Base-by-base conservation (phyloP, 2,329 filamentous ascomycete genomes). In the Aspergillaceae sp. region DNA sequence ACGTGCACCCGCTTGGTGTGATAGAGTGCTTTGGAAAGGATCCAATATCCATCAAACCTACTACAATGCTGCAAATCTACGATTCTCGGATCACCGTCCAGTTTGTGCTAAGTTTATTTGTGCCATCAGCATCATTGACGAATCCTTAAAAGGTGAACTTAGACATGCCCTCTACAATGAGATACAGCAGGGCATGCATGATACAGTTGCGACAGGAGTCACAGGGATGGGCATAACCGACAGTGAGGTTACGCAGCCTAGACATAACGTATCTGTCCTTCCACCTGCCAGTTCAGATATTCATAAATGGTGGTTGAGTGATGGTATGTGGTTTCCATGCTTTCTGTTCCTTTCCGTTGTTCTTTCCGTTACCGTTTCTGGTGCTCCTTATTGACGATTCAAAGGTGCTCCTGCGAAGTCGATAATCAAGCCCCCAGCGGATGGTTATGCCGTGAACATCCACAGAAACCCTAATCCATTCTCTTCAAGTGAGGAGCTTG, bases 1-100 rank as follows among this genome's bases (percentile, higher is more conserved):
- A 45, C 83, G 92, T 10, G 96, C 97, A 51, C 92, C 92, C 2
- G 92, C 92, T 0, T 98, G 92, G 92, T 96, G 90, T 50, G 92
- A 98, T 66, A 86, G 92, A 34, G 86, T 98, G 40, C 71, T 98
- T 6, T 84, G 87, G 48, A 94, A 90, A 69, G 92, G 92, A 5
- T 73, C 79, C 49, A 90, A 88, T 55, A 76, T 98, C 33, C 82
- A 83, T 37, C 92, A 97, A 63, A 73, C 86, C 7, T 78, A 86
- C 30, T 98, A 98, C 66, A 80, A 87, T 58, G 84, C 80, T 44
- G 89, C 90, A 3, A 83, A 87, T 29, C 73, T 98, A 33, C 80
- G 78, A 8, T 95, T 97, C 63, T 98, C 92, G 0, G 92, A 98
- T 61, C 92, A 98, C 65, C 80, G 90, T n/a, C 92, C 92, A 2